Evolutionary conservation across 2,329 filamentous ascomycete genomes (phyloP).

Genomic region (Aspergillus awamori): DNA sequence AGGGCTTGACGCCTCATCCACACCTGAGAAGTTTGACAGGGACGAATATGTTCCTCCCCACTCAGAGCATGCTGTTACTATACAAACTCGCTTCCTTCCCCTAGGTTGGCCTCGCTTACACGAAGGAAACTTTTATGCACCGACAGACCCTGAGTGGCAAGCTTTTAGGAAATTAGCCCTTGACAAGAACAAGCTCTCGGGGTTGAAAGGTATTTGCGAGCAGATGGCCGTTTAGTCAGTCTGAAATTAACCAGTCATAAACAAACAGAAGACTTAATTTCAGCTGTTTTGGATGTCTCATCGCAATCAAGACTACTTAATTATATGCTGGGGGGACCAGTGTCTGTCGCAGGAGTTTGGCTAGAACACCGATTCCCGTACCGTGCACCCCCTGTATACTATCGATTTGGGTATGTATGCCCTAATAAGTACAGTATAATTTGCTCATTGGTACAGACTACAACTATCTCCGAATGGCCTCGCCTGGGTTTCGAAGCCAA

Average conservation of each 20-base stretch:
- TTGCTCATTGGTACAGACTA: slow-evolving; percentile 28
- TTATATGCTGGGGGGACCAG: slow-evolving; percentile 51
- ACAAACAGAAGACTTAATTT: slow-evolving; percentile 51
- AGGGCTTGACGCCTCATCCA: background rate
- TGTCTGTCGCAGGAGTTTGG: slow-evolving; percentile 59
- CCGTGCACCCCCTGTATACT: slow-evolving; percentile 61
- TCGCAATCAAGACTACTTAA: slow-evolving; percentile 49
- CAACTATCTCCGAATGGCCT: slow-evolving; percentile 31
- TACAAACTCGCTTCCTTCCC: slow-evolving; percentile 60
- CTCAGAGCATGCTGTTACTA: slow-evolving; percentile 38
- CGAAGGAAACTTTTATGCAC: slow-evolving; percentile 34
- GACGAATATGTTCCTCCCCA: background rate
- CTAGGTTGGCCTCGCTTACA: slow-evolving; percentile 55
- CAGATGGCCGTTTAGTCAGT: slow-evolving; percentile 16
- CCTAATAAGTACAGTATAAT: background rate
- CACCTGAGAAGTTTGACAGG: background rate
- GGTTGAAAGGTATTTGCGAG: slow-evolving; percentile 48
- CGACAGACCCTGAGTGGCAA: slow-evolving; percentile 64
- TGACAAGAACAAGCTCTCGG: slow-evolving; percentile 52
- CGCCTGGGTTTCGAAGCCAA: slow-evolving; percentile 31
- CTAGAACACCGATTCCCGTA: slow-evolving; percentile 64
- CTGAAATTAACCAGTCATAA: slow-evolving; percentile 13
- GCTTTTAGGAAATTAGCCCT: slow-evolving; percentile 62
- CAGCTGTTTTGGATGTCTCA: slow-evolving; percentile 48
- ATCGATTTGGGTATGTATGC: slow-evolving; percentile 60